These are phyloP conservation scores for Saccharomycopsis sp. DNA, from an alignment of 805 yeast species.

Conservation along the genomic window DNA sequence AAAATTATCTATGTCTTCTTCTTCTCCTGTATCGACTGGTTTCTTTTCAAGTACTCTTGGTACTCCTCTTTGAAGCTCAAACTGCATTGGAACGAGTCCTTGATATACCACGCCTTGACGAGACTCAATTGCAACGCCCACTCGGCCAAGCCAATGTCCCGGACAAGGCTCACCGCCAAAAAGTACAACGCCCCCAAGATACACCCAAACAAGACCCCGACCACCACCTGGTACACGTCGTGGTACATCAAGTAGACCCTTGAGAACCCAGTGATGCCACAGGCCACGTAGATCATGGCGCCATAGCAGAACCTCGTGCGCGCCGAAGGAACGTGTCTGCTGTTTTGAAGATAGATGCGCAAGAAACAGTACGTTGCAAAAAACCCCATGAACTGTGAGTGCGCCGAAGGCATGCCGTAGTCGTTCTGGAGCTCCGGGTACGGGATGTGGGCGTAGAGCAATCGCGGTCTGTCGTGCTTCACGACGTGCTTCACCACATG, in stretches of 20 bases:
- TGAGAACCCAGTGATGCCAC: constrained; percentile 47
- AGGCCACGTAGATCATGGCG: constrained; percentile 22
- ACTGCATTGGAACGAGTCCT: constrained; percentile 43
- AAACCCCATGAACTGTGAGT: constrained; percentile 91
- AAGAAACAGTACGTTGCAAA: constrained; percentile 51
- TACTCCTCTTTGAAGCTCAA: constrained; percentile 15
- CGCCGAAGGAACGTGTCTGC: constrained; percentile 1
- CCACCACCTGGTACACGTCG: constrained; percentile 57
- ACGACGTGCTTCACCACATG: constrained; percentile 54
- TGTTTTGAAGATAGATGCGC: constrained; percentile 31
- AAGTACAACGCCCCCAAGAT: constrained; percentile 53
- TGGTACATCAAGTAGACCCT: constrained; percentile 78
- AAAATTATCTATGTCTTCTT: background rate
- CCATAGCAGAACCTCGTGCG: constrained; percentile 14
- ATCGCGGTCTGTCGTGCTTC: constrained; percentile 67
- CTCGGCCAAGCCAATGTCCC: constrained; percentile 61
- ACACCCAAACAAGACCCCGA: constrained; percentile 61
- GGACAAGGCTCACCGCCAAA: constrained; percentile 38
- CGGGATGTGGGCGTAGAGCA: constrained; percentile 29
- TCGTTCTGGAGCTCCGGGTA: constrained; percentile 39
- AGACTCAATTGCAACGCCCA: constrained; percentile 56
- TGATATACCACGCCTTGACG: constrained; percentile 41
- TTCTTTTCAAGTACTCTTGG: constrained; percentile 9
- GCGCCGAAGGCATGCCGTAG: constrained; percentile 97
- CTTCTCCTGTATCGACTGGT: no score